Conservation (phyloP, 2,329 filamentous ascomycete species). For the Penicillium decumbens region DNA sequence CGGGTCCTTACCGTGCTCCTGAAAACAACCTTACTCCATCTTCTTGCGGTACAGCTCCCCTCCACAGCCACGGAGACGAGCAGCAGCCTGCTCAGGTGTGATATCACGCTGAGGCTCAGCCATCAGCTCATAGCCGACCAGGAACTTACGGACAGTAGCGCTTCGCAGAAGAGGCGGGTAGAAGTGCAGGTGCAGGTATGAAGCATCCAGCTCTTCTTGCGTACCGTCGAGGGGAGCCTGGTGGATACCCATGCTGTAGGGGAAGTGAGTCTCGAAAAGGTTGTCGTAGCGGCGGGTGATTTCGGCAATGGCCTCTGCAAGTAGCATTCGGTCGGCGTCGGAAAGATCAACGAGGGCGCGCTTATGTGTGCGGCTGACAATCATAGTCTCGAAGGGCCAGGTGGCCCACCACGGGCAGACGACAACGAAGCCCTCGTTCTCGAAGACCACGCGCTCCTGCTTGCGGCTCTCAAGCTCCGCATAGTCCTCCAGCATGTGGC, state of each 20-base stretch:
- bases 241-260: slow-evolving; percentile 94
- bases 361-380: slow-evolving; percentile 78
- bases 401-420: slow-evolving; percentile 97
- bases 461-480: slow-evolving; percentile 76
- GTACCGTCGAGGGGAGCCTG: slow-evolving; percentile 84
- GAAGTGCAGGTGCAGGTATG: slow-evolving; percentile 95
- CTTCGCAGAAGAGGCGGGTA: slow-evolving; percentile 90
- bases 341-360: slow-evolving; percentile 78
- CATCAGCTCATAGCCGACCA: slow-evolving; percentile 91
- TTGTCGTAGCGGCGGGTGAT: slow-evolving; percentile 93
- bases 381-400: slow-evolving; percentile 95
- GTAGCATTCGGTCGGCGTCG: slow-evolving; percentile 62
- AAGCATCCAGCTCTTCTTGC: slow-evolving; percentile 76
- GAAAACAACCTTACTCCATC: slow-evolving; percentile 29
- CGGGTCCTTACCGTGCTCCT: background rate
- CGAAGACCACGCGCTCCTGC: slow-evolving; percentile 78
- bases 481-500: slow-evolving; percentile 81
- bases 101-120: slow-evolving; percentile 98
- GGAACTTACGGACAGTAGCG: slow-evolving; percentile 89
- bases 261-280: slow-evolving; percentile 92
- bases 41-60: slow-evolving; percentile 79
- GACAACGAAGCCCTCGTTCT: slow-evolving; percentile 78
- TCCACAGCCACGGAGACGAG: slow-evolving; percentile 67
- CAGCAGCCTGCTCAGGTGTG: slow-evolving; percentile 90
- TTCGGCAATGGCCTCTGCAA: slow-evolving; percentile 82